Base-by-base conservation (phyloP, 805 yeast species). In the Debaryomyces castellii region DNA sequence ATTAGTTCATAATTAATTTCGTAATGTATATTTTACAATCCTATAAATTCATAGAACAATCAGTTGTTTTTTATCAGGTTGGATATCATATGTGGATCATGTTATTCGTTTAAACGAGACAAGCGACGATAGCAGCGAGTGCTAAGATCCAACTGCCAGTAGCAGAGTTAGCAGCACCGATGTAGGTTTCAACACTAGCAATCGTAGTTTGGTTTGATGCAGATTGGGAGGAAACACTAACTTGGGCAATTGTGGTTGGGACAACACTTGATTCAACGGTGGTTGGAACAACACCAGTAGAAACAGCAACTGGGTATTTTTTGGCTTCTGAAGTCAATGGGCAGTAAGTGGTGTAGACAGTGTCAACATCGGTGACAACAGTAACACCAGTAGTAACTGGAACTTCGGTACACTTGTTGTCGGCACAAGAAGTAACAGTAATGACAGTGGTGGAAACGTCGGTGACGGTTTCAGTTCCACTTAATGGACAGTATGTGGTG, bases 391-490 rank as follows among this genome's bases (percentile, higher is more conserved):
- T 60, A 39, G 62, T 55, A 39, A 52, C 53, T 39, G 63, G 56
- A 37, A 45, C 34, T 18, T 36, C 44, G 36, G 54, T 43, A 47
- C 67, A 62, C 50, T 49, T 51, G 57, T 59, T 48, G 52, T 61
- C 59, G 24, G 57, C 48, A 51, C 67, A 62, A 43, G 62, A 57
- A 18, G 66, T 61, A 51, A 61, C 54, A 53, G 64, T 61, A 46
- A 61, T 44, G 39, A 54, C 54, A 39, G 67, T 63, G 47, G 60
- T 55, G 25, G 50, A 40, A 40, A 47, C 49, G 22, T 45, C 46
- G 21, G 52, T 46, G n/a, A 39, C 53, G 18, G 60, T 55, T 20
- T 46, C 33, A 32, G 41, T 37, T 20, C 24, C 38, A 61, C 75
- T 52, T 56, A 52, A 43, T 49, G 61, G 60, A 34, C 61, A 55